Evolutionary conservation across 2,329 filamentous ascomycete genomes (phyloP).

Genomic region (Venturia oleaginea): DNA sequence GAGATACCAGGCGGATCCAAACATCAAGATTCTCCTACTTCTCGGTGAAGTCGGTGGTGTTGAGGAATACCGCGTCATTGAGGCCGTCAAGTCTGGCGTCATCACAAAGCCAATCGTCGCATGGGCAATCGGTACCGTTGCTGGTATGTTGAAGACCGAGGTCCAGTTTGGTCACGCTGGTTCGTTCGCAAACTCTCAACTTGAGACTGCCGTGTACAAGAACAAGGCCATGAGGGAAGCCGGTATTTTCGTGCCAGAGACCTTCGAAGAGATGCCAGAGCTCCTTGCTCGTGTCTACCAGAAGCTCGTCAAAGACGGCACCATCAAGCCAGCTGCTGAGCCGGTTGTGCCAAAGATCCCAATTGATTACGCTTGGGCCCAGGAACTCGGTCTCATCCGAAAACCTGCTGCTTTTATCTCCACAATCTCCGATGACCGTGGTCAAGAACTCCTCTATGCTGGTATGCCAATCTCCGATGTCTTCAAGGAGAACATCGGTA

Average conservation of each 20-base stretch:
- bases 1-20: conserved; percentile 90
- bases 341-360: conserved; percentile 97
- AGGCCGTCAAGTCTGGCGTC: conserved; percentile 85
- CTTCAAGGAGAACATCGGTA: conserved; percentile 97
- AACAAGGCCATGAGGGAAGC: conserved; percentile 95
- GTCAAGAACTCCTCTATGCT: conserved; percentile 95
- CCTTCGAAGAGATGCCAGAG: conserved; percentile 88
- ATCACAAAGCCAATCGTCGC: conserved; percentile 99
- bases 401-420: conserved; percentile 99
- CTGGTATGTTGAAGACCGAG: conserved; percentile 99
- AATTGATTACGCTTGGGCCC: conserved; percentile 98
- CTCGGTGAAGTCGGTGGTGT: conserved; percentile 98
- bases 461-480: conserved; percentile 99
- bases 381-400: conserved; percentile 98
- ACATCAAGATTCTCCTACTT: conserved; percentile 93
- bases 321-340: conserved; percentile 77
- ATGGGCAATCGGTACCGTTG: conserved; percentile 98
- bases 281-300: conserved; percentile 76
- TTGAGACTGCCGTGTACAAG: conserved; percentile 94
- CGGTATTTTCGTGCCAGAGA: conserved; percentile 87
- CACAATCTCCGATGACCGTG: conserved; percentile 99
- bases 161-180: conserved; percentile 99
- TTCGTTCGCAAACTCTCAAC: conserved; percentile 97
- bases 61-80: conserved; percentile 98
- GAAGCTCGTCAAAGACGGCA: conserved; percentile 74